Base-by-base conservation (phyloP, 2,329 filamentous ascomycete genomes). In the Huntiella decipiens region DNA sequence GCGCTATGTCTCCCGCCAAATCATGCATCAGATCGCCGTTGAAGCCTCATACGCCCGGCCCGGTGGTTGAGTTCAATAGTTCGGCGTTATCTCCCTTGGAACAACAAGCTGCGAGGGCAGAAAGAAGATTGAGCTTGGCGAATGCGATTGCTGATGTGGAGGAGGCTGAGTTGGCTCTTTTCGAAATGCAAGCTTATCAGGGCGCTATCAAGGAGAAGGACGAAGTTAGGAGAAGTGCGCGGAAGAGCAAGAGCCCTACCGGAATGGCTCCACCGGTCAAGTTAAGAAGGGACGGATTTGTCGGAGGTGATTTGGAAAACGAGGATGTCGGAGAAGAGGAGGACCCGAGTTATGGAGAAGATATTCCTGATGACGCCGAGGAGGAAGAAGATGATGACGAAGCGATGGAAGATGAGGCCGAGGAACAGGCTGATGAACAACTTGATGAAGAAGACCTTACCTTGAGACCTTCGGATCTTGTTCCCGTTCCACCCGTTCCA, bases 11-110 rank as follows among this genome's bases (percentile, higher is more conserved):
- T 1, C 72, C 73, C 0, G 62, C 58, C 6, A 77, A 76, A 54
- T 76, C 73, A 1, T 70, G 65, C 52, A 57, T 77, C 17, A 66
- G 73, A 13, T 73, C 72, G 3, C 70, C 71, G 0, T 55, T 72
- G 13, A 77, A 76, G 53, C 66, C 69, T 3, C 72, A 66, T 50
- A 74, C 70, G 2, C 70, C 70, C 1, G 73, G 73, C 4, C 66
- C 70, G 0, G 68, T 75, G 1, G 73, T 77, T 11, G 70, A 73
- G 48, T 76, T 75, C 51, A 68, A 67, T 0, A 68, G 65, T 56
- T 69, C 62, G 54, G 65, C 66, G 1, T 56, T 68, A 5, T 68
- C 66, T 3, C 66, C 68, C 1, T 53, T 62, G 1, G 61, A 64
- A 7, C 64, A 68, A 51, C 62, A 60, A 34, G 12, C 19, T 15